Percentiles rank a stretch among this genome's conserved stretches.
Evolutionary conservation across 2,329 filamentous ascomycete genomes (phyloP).

Genomic region (Arthrobotrys conoides): DNA sequence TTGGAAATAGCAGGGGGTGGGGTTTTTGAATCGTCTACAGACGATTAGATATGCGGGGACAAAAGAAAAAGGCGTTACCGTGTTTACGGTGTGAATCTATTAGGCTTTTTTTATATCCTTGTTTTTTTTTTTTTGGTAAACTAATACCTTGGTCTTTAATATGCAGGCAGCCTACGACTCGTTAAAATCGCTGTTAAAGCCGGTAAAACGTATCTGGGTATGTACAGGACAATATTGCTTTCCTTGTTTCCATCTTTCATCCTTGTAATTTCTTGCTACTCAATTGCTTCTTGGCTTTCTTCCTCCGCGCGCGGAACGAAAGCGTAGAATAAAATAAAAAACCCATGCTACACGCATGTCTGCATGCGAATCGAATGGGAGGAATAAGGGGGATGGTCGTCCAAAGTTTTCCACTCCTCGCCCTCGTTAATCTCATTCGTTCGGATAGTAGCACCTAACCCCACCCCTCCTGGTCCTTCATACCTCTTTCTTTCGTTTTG

Average conservation of each 20-base stretch:
- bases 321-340: slow-evolving; percentile 67
- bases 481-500: slow-evolving; percentile 9
- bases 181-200: slow-evolving; percentile 79
- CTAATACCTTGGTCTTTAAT: slow-evolving; percentile 67
- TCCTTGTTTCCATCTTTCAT: slow-evolving; percentile 28
- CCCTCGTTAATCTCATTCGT: slow-evolving; percentile 67
- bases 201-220: slow-evolving; percentile 75
- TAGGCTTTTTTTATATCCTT: slow-evolving; percentile 7
- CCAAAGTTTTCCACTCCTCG: slow-evolving; percentile 24
- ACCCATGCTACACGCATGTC: slow-evolving; percentile 63
- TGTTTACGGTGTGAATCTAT: background rate
- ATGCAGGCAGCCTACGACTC: slow-evolving; percentile 71
- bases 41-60: background rate
- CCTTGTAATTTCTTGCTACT: no score
- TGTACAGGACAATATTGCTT: slow-evolving; percentile 63
- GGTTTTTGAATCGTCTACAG: background rate
- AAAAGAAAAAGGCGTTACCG: slow-evolving; percentile 10
- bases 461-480: no score
- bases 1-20: background rate
- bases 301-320: slow-evolving; percentile 69
- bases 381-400: slow-evolving; percentile 67
- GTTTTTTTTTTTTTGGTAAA: no score
- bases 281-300: slow-evolving; percentile 16
- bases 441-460: background rate
- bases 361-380: slow-evolving; percentile 76